phyloP scores from a whole-genome alignment of 148 eudicot species.

The Selenicereus undatus region DNA sequence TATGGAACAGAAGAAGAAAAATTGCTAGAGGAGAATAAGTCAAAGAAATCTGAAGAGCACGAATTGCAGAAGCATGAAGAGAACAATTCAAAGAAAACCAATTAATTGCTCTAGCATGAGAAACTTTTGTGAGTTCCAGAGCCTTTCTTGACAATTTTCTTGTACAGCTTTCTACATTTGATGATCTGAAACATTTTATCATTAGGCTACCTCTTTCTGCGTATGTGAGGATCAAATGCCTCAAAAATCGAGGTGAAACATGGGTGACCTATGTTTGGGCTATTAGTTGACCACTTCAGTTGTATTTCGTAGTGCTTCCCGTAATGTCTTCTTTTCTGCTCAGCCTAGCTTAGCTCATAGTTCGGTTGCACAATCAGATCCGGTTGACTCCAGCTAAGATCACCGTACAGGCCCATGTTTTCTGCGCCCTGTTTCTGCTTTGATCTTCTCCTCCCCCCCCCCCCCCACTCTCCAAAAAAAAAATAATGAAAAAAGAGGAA shows the following conservation, averaged over 20 bases:
- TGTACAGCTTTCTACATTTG: slow-evolving; percentile 2
- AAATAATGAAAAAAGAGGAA: too few relatives aligned
- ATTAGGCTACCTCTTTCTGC: neutral
- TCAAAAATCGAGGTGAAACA: neutral
- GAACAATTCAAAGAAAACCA: slow-evolving; percentile 27
- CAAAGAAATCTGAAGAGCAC: slow-evolving; percentile 24
- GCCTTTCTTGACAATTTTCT: slow-evolving; percentile 1
- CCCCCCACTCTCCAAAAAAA: too few relatives aligned
- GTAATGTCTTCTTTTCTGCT: neutral
- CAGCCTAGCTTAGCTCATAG: neutral
- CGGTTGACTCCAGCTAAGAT: neutral
- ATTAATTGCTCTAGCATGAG: slow-evolving; percentile 10
- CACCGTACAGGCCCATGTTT: too few relatives aligned
- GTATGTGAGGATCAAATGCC: too few relatives aligned
- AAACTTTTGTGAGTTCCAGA: slow-evolving; percentile 13
- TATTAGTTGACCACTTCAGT: neutral
- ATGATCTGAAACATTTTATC: neutral
- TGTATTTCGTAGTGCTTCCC: neutral
- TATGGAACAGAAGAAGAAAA: slow-evolving; percentile 53
- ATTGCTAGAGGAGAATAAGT: slow-evolving; percentile 29
- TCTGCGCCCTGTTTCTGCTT: too few relatives aligned
- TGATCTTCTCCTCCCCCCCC: neutral
- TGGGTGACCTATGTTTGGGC: neutral
- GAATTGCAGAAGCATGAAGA: slow-evolving; percentile 39
- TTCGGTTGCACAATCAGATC: neutral